Conservation (phyloP, 2,329 filamentous ascomycete genomes). For the Lachnellula subtilissima region DNA sequence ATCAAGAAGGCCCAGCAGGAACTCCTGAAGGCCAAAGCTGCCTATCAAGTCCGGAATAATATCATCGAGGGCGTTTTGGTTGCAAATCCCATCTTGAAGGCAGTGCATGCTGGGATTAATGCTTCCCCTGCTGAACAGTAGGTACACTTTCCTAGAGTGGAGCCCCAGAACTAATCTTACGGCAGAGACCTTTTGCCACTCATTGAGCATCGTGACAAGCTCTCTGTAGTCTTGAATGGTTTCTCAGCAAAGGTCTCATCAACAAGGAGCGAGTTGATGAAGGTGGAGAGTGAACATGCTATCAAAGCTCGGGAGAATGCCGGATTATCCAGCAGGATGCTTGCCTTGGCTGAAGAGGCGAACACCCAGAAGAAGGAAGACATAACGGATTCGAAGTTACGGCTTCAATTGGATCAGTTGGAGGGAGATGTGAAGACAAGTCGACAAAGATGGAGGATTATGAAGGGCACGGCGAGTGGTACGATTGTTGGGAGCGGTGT, state of each 20-base stretch:
- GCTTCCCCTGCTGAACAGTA: conserved; percentile 66
- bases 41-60: conserved; percentile 64
- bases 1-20: conserved; percentile 57
- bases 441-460: conserved; percentile 63
- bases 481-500: conserved; percentile 77
- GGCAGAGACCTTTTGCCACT: conserved; percentile 51
- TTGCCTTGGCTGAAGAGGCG: conserved; percentile 56
- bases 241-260: conserved; percentile 50
- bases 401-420: conserved; percentile 51
- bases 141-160: conserved; percentile 13
- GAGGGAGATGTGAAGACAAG: conserved; percentile 57
- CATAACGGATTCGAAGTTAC: conserved; percentile 48
- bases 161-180: conserved; percentile 3
- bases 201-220: conserved; percentile 61
- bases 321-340: conserved; percentile 55
- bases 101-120: conserved; percentile 64
- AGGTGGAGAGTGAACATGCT: conserved; percentile 54
- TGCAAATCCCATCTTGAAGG: conserved; percentile 71
- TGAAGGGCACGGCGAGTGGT: conserved; percentile 75
- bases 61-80: conserved; percentile 65
- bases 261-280: conserved; percentile 48
- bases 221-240: conserved; percentile 59
- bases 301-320: conserved; percentile 56
- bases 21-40: conserved; percentile 62
- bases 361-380: conserved; percentile 49